These are phyloP conservation scores for Rhododendron simsii DNA, from an alignment of 148 eudicot species.

Conservation along the genomic window DNA sequence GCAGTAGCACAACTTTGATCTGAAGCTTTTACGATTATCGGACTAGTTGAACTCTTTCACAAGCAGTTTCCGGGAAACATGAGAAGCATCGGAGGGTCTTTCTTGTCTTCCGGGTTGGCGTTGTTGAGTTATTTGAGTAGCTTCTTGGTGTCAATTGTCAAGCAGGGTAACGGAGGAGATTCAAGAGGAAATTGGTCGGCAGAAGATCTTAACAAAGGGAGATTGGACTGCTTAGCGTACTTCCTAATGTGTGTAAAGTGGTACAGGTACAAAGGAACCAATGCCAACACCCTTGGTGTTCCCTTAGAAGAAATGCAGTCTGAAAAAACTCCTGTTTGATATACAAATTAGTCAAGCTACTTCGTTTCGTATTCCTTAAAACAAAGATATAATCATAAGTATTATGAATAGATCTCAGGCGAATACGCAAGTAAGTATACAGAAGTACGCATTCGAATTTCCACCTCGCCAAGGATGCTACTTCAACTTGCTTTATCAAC, in stretches of 20 bases:
- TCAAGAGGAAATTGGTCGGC: no score
- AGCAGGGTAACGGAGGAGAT: no score
- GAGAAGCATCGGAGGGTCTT: constrained; percentile 29
- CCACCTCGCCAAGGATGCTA: not conserved
- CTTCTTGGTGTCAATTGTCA: no score
- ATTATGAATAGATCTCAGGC: not conserved
- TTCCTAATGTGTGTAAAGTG: constrained; percentile 55
- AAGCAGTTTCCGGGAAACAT: constrained; percentile 38
- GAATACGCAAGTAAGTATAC: no score
- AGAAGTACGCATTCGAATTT: not conserved
- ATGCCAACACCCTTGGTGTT: not conserved
- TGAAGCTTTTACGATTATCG: constrained; percentile 33
- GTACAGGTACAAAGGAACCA: constrained; percentile 48
- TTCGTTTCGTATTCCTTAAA: not conserved
- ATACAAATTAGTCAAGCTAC: not conserved
- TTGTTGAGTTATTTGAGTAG: no score
- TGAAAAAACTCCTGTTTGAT: constrained; percentile 27
- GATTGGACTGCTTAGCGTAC: no score
- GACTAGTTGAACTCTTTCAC: constrained; percentile 37
- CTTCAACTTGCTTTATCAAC: not conserved
- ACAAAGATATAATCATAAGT: not conserved
- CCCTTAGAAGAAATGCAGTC: no score
- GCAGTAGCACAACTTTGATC: constrained; percentile 20
- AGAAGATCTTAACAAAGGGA: no score
- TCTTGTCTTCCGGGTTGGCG: no score